Conservation (phyloP, 192 early-diverging fungal species). For the Dissophora ornata region DNA sequence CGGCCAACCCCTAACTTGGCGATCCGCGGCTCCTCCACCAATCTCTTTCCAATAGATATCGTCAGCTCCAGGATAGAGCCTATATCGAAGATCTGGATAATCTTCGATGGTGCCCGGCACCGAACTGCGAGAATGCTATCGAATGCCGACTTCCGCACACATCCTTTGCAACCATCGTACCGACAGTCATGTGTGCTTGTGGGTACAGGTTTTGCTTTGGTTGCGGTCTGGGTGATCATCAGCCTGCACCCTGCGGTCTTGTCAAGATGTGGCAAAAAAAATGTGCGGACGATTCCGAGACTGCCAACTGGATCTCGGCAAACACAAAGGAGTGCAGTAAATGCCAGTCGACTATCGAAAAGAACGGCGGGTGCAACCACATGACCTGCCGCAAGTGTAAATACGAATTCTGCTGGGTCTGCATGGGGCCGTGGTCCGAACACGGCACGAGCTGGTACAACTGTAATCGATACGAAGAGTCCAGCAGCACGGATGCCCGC, state of each 20-base stretch:
- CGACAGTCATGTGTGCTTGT: slow-evolving; percentile 88
- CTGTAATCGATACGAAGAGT: slow-evolving; percentile 98
- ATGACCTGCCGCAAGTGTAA: slow-evolving; percentile 99
- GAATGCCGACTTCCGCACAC: slow-evolving; percentile 86
- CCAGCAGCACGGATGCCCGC: slow-evolving; percentile 85
- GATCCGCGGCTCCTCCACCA: too few species aligned
- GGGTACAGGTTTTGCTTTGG: slow-evolving; percentile 92
- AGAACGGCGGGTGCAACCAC: slow-evolving; percentile 99
- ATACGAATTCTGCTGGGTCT: slow-evolving; percentile 99
- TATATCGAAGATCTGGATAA: slow-evolving; percentile 91
- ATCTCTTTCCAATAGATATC: slow-evolving; percentile 67
- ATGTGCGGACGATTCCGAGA: slow-evolving; percentile 97
- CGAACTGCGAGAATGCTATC: slow-evolving; percentile 94
- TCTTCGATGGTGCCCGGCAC: slow-evolving; percentile 94
- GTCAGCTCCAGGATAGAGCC: slow-evolving; percentile 80
- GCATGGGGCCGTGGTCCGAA: slow-evolving; percentile 96
- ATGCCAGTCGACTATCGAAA: slow-evolving; percentile 96
- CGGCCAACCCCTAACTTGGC: too few species aligned
- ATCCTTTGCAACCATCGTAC: slow-evolving; percentile 77
- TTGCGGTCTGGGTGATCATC: slow-evolving; percentile 84
- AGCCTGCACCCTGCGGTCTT: slow-evolving; percentile 89
- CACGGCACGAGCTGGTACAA: slow-evolving; percentile 97
- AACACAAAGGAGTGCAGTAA: slow-evolving; percentile 96
- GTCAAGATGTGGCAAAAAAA: slow-evolving; percentile 93
- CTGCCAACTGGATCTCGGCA: slow-evolving; percentile 96